Conservation (phyloP, 2,329 filamentous ascomycete genomes). For the Talaromyces funiculosus region DNA sequence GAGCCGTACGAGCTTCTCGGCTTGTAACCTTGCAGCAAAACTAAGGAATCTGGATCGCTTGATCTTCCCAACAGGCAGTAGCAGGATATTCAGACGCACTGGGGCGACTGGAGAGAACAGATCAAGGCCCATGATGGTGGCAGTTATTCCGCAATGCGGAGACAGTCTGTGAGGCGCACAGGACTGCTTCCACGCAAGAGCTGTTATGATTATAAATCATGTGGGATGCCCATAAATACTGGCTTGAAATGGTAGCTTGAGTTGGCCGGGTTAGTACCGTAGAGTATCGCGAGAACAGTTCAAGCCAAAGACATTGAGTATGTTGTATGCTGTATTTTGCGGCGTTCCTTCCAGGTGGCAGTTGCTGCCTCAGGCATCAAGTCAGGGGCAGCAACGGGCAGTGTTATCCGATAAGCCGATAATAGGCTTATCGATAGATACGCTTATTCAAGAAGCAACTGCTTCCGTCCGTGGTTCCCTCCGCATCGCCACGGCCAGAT, state of each 20-base stretch:
- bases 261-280: background rate
- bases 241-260: background rate
- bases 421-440: conserved; percentile 4
- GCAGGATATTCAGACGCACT: conserved; percentile 80
- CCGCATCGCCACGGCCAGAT: background rate
- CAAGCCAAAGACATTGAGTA: background rate
- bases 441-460: conserved; percentile 6
- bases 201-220: conserved; percentile 22
- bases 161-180: conserved; percentile 28
- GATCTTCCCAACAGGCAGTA: conserved; percentile 82
- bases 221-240: conserved; percentile 13
- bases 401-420: conserved; percentile 6
- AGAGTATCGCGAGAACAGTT: background rate
- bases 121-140: conserved; percentile 77
- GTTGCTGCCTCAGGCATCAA: conserved; percentile 8
- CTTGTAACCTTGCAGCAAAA: conserved; percentile 71
- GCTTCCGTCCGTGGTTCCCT: background rate
- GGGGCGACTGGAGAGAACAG: conserved; percentile 85
- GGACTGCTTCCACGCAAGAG: conserved; percentile 28
- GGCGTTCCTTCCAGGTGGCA: background rate
- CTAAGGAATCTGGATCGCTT: conserved; percentile 71
- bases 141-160: conserved; percentile 34
- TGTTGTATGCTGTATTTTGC: background rate
- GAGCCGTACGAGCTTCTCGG: conserved; percentile 74
- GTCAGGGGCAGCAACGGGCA: conserved; percentile 8